phyloP scores from a whole-genome alignment of 495 filamentous ascomycete species.

The Penicillium simplicissimum region DNA sequence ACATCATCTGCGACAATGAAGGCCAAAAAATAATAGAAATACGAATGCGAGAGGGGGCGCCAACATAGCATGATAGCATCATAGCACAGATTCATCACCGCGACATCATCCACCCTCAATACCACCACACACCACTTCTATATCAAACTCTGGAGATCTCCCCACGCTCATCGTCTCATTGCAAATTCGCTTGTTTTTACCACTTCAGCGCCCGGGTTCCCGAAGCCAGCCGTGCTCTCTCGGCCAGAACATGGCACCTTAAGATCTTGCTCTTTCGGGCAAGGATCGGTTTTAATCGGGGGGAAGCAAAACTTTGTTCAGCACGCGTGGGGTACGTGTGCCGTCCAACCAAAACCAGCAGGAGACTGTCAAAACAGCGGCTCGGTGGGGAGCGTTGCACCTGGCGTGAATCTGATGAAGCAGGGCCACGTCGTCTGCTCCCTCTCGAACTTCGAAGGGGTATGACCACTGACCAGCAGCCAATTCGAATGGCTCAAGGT shows the following conservation, averaged over 20 bases:
- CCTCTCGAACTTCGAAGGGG: too few species aligned
- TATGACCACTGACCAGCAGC: neutral
- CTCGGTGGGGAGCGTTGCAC: constrained; percentile 24
- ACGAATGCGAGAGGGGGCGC: neutral
- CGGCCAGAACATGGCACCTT: constrained; percentile 6
- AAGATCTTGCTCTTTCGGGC: constrained; percentile 11
- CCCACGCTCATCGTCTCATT: neutral
- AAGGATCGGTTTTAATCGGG: constrained; percentile 23
- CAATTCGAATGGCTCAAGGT: constrained; percentile 8
- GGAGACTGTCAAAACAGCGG: constrained; percentile 17
- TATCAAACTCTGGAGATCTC: neutral
- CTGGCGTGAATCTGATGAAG: constrained; percentile 3
- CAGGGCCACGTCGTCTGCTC: constrained; percentile 15
- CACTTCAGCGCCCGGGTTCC: constrained; percentile 16
- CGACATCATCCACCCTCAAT: neutral
- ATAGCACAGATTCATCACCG: neutral
- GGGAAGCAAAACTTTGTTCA: constrained; percentile 18
- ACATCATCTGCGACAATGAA: neutral
- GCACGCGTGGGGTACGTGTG: constrained; percentile 14
- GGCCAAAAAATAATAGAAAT: constrained; percentile 11
- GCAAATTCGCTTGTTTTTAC: constrained; percentile 23
- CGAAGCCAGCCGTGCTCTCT: constrained; percentile 13
- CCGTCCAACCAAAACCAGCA: constrained; percentile 22
- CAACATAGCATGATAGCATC: neutral
- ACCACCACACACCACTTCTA: neutral